Evolutionary conservation across 306 rosid species (phyloP).

Genomic region (Rosa lucieae): DNA sequence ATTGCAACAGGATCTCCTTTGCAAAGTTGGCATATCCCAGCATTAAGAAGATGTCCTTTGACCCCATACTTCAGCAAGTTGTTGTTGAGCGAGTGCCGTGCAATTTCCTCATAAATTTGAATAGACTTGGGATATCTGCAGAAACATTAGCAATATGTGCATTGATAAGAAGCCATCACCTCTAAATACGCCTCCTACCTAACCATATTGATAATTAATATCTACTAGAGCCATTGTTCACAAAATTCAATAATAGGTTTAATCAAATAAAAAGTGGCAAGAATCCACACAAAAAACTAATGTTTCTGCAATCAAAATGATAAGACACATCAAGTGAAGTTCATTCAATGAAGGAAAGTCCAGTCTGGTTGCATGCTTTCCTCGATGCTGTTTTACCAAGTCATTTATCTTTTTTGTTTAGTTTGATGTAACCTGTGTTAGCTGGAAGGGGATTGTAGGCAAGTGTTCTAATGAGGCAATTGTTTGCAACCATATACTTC

Average conservation of each 20-base stretch:
- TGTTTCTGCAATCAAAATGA: background rate
- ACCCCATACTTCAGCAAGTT: slow-evolving; percentile 95
- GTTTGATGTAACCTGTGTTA: background rate
- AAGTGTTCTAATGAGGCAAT: background rate
- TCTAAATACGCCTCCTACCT: background rate
- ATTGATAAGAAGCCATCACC: background rate
- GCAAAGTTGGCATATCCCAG: slow-evolving; percentile 96
- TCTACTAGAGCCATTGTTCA: background rate
- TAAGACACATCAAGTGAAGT: background rate
- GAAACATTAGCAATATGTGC: slow-evolving; percentile 5
- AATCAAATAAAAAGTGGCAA: background rate
- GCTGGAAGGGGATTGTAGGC: background rate
- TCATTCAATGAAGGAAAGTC: background rate
- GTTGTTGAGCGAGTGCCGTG: slow-evolving; percentile 78
- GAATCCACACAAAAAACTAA: slow-evolving; percentile 5
- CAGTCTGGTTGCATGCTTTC: background rate
- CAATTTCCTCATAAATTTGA: slow-evolving; percentile 85
- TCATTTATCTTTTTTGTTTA: background rate
- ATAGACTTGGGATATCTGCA: slow-evolving; percentile 78
- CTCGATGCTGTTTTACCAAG: background rate
- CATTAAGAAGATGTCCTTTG: slow-evolving; percentile 96
- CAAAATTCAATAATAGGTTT: background rate
- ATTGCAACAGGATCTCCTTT: slow-evolving; percentile 81
- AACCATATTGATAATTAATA: background rate
- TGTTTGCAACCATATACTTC: background rate